Percentiles rank a stretch among this genome's conserved stretches.
These are phyloP conservation scores for Globisporangium rhizosaccharum DNA, from an alignment of 352 stramenopile species.

Conservation along the genomic window DNA sequence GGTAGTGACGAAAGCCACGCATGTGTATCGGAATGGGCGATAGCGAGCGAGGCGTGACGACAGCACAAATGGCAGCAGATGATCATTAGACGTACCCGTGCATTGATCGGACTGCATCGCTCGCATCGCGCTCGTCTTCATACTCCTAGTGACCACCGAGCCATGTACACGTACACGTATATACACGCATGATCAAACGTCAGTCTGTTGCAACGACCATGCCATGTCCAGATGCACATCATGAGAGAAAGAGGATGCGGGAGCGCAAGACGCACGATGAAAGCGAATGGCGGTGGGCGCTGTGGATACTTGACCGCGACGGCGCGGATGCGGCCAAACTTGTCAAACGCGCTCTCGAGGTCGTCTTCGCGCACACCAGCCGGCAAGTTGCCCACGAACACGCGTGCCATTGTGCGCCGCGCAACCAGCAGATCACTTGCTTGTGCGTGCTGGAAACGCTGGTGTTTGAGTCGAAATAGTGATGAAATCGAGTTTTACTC, in stretches of 20 bases:
- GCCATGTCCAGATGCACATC: no score
- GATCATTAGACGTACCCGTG: slow-evolving; percentile 27
- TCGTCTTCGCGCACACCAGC: slow-evolving; percentile 47
- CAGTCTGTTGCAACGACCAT: neutral
- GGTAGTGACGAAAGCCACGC: no score
- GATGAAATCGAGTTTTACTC: no score
- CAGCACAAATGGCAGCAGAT: neutral
- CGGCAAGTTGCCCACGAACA: slow-evolving; percentile 65
- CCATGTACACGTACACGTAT: neutral
- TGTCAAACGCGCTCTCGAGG: slow-evolving; percentile 47
- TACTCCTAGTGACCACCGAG: slow-evolving; percentile 34
- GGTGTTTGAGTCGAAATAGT: no score
- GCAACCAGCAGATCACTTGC: no score
- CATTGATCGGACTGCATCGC: slow-evolving; percentile 49
- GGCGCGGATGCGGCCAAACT: slow-evolving; percentile 37
- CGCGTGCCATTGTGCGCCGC: slow-evolving; percentile 23
- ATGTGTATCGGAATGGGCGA: no score
- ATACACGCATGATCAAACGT: neutral
- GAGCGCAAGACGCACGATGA: slow-evolving; percentile 40
- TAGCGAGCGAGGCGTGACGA: no score
- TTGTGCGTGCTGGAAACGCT: no score
- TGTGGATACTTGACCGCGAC: slow-evolving; percentile 51
- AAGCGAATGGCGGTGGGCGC: slow-evolving; percentile 41
- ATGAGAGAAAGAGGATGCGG: neutral
- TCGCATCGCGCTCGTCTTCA: slow-evolving; percentile 45